Conservation (phyloP, 768 basidiomycete genomes). For the Mycena haematopus region DNA sequence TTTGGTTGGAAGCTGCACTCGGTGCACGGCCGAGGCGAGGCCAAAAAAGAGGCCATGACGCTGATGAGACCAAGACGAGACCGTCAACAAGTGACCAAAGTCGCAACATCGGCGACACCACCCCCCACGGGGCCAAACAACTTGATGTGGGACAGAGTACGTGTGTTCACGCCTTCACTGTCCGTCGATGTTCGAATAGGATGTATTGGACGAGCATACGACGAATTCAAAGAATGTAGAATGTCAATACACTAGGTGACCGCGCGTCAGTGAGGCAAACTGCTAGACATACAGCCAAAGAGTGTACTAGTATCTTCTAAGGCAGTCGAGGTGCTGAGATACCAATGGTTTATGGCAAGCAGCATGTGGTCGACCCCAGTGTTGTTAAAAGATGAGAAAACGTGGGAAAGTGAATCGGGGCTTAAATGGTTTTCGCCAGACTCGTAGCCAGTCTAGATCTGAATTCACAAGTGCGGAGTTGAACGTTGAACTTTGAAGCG, state of each 20-base stretch:
- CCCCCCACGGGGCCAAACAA: too few species aligned
- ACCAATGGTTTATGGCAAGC: conserved; percentile 46
- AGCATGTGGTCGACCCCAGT: conserved; percentile 65
- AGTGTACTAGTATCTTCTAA: conserved; percentile 62
- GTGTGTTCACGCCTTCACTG: not conserved
- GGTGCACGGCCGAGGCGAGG: too few species aligned
- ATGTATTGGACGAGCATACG: not conserved
- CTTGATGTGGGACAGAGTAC: too few species aligned
- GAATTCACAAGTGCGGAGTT: not conserved
- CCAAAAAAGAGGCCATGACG: too few species aligned
- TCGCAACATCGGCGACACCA: too few species aligned
- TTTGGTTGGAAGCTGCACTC: too few species aligned
- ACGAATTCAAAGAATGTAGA: conserved; percentile 37
- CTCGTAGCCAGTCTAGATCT: too few species aligned
- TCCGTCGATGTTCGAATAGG: not conserved
- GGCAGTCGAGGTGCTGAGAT: conserved; percentile 62
- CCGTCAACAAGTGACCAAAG: too few species aligned
- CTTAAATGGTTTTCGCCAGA: conserved; percentile 33
- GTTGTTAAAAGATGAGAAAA: conserved; percentile 70
- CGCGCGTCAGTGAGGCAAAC: conserved; percentile 47
- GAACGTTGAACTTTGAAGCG: not conserved
- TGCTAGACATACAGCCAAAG: conserved; percentile 66
- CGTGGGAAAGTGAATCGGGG: not conserved
- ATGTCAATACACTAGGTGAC: conserved; percentile 74
- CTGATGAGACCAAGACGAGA: too few species aligned